phyloP scores from a whole-genome alignment of 495 filamentous ascomycete species.

The Hypoxylon subgilvum region DNA sequence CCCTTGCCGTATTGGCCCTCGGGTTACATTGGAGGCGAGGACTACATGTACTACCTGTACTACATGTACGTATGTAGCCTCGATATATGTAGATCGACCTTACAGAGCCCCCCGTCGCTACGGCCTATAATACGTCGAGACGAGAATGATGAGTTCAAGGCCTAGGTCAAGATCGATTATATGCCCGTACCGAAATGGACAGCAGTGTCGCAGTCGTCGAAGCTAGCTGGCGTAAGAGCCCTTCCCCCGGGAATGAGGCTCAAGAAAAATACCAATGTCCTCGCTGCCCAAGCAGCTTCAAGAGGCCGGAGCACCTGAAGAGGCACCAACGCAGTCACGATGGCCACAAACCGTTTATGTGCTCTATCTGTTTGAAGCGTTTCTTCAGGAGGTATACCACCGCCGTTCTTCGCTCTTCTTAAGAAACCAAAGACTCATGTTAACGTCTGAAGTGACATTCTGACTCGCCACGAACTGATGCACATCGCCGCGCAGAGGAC shows the following conservation, averaged over 20 bases:
- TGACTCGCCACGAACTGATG: conserved; percentile 62
- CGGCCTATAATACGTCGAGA: conserved; percentile 26
- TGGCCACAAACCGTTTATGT: conserved; percentile 73
- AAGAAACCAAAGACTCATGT: conserved; percentile 9
- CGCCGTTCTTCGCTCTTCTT: neutral
- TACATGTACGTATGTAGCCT: no score
- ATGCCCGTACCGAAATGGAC: conserved; percentile 25
- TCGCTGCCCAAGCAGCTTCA: conserved; percentile 64
- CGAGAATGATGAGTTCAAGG: conserved; percentile 19
- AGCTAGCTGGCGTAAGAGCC: conserved; percentile 20
- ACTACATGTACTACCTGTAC: no score
- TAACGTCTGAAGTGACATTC: conserved; percentile 54
- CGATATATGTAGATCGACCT: conserved; percentile 22
- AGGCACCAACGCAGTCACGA: conserved; percentile 74
- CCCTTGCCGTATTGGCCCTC: conserved; percentile 14
- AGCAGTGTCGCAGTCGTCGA: conserved; percentile 14
- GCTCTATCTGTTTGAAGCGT: conserved; percentile 67
- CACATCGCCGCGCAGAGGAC: conserved; percentile 54
- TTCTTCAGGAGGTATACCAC: conserved; percentile 64
- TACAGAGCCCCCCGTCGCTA: conserved; percentile 22
- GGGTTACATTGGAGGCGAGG: conserved; percentile 21
- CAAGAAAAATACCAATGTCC: conserved; percentile 52
- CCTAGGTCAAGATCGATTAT: conserved; percentile 14
- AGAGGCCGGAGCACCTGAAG: conserved; percentile 73
- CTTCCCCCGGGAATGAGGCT: conserved; percentile 24